Conservation (phyloP, 768 basidiomycete genomes). For the Tylopilus subfusipes region DNA sequence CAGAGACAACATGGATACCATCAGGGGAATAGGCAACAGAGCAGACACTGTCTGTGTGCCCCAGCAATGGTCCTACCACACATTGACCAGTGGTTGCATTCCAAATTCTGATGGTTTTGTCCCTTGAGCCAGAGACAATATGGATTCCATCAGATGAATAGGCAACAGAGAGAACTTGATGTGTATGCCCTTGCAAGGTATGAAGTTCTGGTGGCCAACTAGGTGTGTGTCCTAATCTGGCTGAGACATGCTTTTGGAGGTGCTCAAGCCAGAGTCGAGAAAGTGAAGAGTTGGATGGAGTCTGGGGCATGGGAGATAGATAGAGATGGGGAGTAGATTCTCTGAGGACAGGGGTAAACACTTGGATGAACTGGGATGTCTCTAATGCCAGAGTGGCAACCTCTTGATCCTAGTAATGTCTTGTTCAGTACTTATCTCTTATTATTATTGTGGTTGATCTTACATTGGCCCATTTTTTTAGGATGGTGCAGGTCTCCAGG, state of each 20-base stretch:
- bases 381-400: not conserved
- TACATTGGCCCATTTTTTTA: not conserved
- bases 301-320: too few species aligned
- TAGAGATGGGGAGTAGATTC: not conserved
- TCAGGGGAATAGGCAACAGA: not conserved
- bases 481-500: not conserved
- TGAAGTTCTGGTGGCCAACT: not conserved
- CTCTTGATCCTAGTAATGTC: not conserved
- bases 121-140: not conserved
- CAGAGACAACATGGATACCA: not conserved
- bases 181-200: not conserved
- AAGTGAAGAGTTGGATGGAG: not conserved
- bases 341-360: not conserved
- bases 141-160: not conserved
- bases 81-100: too few species aligned
- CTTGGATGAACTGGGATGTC: not conserved
- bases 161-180: not conserved
- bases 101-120: not conserved
- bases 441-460: not conserved
- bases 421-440: not conserved
- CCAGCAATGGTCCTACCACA: too few species aligned
- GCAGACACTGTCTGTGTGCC: not conserved
- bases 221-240: not conserved
- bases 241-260: not conserved
- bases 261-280: not conserved